Conservation (phyloP, 2,329 filamentous ascomycete species). For the Sporothrix mexicana region DNA sequence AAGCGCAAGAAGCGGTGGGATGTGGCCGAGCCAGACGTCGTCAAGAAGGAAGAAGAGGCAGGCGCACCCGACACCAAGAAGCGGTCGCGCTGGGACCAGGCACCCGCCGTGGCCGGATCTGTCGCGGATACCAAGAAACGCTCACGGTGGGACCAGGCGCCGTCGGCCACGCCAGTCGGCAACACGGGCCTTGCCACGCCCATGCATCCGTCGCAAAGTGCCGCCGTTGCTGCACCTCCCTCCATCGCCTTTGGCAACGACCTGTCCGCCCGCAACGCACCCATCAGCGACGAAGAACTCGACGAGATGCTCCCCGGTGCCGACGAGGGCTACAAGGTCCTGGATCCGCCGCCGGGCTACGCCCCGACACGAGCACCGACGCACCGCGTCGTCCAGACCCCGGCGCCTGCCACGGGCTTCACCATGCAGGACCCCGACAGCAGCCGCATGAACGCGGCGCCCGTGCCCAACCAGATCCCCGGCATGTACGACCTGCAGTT, state of each 20-base stretch:
- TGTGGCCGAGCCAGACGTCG: slow-evolving; percentile 61
- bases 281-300: slow-evolving; percentile 91
- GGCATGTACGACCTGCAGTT: slow-evolving; percentile 96
- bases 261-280: slow-evolving; percentile 76
- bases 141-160: slow-evolving; percentile 92
- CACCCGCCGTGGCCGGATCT: slow-evolving; percentile 65
- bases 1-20: slow-evolving; percentile 98
- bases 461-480: slow-evolving; percentile 92
- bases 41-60: slow-evolving; percentile 51
- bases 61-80: slow-evolving; percentile 68
- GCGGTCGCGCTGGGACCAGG: slow-evolving; percentile 86
- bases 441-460: slow-evolving; percentile 80
- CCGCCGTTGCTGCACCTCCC: slow-evolving; percentile 55
- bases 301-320: slow-evolving; percentile 88
- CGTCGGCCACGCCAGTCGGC: slow-evolving; percentile 73
- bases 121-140: slow-evolving; percentile 66
- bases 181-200: slow-evolving; percentile 76
- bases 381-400: slow-evolving; percentile 75
- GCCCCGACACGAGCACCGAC: slow-evolving; percentile 79
- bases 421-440: slow-evolving; percentile 97
- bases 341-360: slow-evolving; percentile 90
- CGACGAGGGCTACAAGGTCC: slow-evolving; percentile 87
- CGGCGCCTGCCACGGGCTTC: slow-evolving; percentile 81
- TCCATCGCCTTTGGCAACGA: slow-evolving; percentile 73
- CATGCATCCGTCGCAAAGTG: slow-evolving; percentile 71